A percentile compares a stretch with the other conserved stretches of the same genome.
phyloP scores from a whole-genome alignment of 2,329 filamentous ascomycete species.

The Acrodontium crateriforme region DNA sequence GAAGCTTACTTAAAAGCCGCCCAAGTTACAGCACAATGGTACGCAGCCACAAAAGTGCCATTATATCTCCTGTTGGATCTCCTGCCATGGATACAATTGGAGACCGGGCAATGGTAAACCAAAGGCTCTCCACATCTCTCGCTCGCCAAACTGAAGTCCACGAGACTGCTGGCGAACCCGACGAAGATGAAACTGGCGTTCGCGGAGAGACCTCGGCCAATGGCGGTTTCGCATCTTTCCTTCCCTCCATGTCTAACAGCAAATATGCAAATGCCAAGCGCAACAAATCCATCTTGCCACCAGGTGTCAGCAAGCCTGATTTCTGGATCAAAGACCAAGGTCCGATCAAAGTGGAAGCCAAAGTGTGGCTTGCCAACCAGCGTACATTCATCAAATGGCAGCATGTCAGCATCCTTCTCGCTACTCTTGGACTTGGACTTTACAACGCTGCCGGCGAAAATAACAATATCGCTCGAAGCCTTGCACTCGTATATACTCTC shows the following conservation, averaged over 20 bases:
- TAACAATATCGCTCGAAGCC: conserved; percentile 58
- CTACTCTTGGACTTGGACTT: conserved; percentile 66
- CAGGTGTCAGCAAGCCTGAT: conserved; percentile 73
- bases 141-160: conserved; percentile 19
- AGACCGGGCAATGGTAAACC: too few relatives aligned
- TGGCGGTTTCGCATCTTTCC: conserved; percentile 52
- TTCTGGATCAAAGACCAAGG: conserved; percentile 92
- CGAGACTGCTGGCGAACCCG: conserved; percentile 29
- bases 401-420: conserved; percentile 80
- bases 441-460: conserved; percentile 72
- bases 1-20: conserved; percentile 58
- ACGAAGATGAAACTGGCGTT: conserved; percentile 36
- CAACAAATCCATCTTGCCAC: conserved; percentile 48
- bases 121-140: too few relatives aligned
- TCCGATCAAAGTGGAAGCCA: conserved; percentile 83
- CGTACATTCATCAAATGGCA: conserved; percentile 98
- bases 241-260: conserved; percentile 71
- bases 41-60: conserved; percentile 41
- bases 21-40: conserved; percentile 21
- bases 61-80: conserved; percentile 54
- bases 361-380: conserved; percentile 98
- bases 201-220: conserved; percentile 30
- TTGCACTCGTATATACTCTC: conserved; percentile 71
- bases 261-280: conserved; percentile 51
- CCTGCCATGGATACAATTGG: conserved; percentile 52